Evolutionary conservation across 371 early-diverging fungal species (phyloP).

Genomic region (Smittium mucronatum): DNA sequence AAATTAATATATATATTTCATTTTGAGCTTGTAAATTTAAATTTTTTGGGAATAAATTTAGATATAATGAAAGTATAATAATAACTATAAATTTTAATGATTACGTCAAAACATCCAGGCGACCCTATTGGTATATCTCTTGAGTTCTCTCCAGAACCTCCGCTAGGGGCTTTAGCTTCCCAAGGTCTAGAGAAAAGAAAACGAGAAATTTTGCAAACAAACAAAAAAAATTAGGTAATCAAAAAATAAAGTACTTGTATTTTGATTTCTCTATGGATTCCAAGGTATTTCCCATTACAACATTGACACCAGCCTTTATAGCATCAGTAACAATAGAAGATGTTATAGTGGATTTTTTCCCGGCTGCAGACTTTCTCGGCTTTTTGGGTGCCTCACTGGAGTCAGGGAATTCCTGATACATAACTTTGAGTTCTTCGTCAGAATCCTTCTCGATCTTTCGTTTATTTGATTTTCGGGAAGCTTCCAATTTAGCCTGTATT

Average conservation of each 20-base stretch:
- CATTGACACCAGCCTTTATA: constrained; percentile 12
- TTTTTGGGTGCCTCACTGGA: neutral
- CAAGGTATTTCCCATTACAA: constrained; percentile 23
- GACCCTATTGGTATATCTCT: constrained; percentile 5
- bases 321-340: neutral
- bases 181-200: neutral
- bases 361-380: neutral
- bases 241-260: constrained; percentile 15
- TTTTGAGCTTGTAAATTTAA: neutral
- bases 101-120: constrained; percentile 56
- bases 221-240: neutral
- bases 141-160: neutral
- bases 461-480: too few relatives aligned
- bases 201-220: neutral
- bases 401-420: neutral
- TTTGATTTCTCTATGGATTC: constrained; percentile 18
- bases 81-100: constrained; percentile 56
- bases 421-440: neutral
- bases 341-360: neutral
- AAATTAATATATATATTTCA: neutral
- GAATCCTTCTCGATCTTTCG: too few relatives aligned
- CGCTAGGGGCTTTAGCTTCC: neutral
- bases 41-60: neutral
- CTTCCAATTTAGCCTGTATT: too few relatives aligned
- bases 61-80: neutral